phyloP scores from a whole-genome alignment of 768 basidiomycete genomes.

The Xanthoconium purpureum region DNA sequence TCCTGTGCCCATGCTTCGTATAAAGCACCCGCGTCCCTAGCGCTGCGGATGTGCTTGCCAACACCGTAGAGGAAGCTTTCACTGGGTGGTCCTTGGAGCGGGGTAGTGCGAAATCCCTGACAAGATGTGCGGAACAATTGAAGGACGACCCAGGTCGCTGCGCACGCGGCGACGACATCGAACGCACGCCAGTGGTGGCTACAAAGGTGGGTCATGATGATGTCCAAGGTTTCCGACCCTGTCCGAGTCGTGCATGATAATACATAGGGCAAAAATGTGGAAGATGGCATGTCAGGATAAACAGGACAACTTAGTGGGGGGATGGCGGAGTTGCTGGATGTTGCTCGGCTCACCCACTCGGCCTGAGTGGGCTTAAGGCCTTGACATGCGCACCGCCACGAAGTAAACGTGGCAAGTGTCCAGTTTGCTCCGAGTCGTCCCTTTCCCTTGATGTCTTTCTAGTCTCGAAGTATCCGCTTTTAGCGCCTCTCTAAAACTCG shows the following conservation, averaged over 20 bases:
- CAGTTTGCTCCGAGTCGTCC: too few relatives aligned
- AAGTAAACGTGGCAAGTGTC: too few relatives aligned
- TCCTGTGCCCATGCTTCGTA: constrained; percentile 24
- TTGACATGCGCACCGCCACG: too few relatives aligned
- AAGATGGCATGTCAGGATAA: neutral
- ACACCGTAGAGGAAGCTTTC: constrained; percentile 19
- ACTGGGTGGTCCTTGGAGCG: constrained; percentile 19
- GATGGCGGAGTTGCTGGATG: too few relatives aligned
- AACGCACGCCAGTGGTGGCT: neutral
- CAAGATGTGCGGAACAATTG: constrained; percentile 28
- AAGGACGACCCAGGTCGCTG: constrained; percentile 2
- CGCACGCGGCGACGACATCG: neutral
- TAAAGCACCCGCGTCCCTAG: neutral
- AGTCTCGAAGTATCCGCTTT: too few relatives aligned
- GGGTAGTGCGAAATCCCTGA: constrained; percentile 13
- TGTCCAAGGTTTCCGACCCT: neutral
- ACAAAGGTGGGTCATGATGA: neutral
- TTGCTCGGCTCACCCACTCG: too few relatives aligned
- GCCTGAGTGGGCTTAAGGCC: too few relatives aligned
- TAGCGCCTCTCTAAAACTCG: too few relatives aligned
- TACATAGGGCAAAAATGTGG: neutral
- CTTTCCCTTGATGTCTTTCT: too few relatives aligned
- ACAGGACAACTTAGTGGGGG: too few relatives aligned
- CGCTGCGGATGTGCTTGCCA: neutral
- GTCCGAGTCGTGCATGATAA: neutral